Evolutionary conservation across 805 yeast species (phyloP), one percentile per base, ranked within the genome.

Genomic region (Cyberlindnera maclurae): DNA sequence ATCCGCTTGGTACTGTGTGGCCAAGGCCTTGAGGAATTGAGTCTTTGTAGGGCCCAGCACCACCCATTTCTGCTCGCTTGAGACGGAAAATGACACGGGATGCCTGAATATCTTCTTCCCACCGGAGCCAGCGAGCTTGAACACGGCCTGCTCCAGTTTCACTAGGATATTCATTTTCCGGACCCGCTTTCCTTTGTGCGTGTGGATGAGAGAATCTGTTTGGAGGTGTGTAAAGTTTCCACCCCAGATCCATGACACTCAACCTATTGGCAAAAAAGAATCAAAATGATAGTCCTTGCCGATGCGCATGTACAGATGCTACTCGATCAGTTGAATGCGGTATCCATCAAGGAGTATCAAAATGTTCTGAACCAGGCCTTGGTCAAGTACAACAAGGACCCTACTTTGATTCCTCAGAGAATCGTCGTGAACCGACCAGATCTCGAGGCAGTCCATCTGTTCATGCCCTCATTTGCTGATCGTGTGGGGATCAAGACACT

Each of bases 391-490:
- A 51, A 66, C 12, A 26, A 54, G 2, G 67, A 72, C 45, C 73
- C 72, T 4, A 48, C 65, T 1, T 53, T 69, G 15, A 69, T 75
- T 15, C 85, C 85, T 3, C 75, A 70, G 29, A 59, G 85, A 49
- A 73, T 69, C 5, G 77, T 73, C 6, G 53, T 66, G 32, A 48
- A 52, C 22, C 55, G 72, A 46, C 54, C 67, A 33, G 57, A 62
- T 44, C 46, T 54, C 15, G 40, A 39, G 4, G 55, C 73, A 3
- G 63, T 71, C 2, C 83, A 79, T 53, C 50, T 79, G 24, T 77
- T 75, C 55, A 79, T 79, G 86, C 82, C 83, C 4, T 72, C 81
- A n/a, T 64, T 73, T 4, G 75, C 76, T 12, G 65, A 70, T 4
- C 49, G 58, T 22, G 77, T 72, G 12, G 86, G 86, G 9, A 62